These are phyloP conservation scores for Solanum ossicruentum DNA, from an alignment of 257 asterid species.

Conservation along the genomic window DNA sequence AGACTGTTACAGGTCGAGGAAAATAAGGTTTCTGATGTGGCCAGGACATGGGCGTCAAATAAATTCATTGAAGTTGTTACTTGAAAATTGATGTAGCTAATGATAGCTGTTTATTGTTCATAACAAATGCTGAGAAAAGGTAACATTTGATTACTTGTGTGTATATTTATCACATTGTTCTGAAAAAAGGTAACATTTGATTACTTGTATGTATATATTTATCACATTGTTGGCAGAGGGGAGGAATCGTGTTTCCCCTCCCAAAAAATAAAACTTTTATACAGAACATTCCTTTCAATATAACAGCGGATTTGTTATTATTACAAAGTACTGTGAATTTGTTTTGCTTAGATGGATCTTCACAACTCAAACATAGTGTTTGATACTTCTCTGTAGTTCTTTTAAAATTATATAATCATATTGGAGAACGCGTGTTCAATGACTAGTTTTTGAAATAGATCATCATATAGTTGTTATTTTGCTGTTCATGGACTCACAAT, in stretches of 20 bases:
- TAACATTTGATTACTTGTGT: neutral
- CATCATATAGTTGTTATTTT: neutral
- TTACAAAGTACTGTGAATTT: neutral
- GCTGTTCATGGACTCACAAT: neutral
- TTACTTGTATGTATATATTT: neutral
- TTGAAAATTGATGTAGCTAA: constrained; percentile 4
- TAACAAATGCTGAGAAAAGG: neutral
- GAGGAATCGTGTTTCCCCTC: neutral
- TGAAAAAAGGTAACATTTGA: neutral
- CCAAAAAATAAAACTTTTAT: neutral
- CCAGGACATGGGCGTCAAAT: constrained; percentile 15
- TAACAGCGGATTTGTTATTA: neutral
- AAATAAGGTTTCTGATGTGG: constrained; percentile 36
- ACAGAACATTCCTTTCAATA: neutral
- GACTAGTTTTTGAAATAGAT: neutral
- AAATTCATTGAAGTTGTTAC: constrained; percentile 31
- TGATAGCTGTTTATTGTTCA: neutral
- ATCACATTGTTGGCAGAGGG: neutral
- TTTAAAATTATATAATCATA: neutral
- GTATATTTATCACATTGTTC: neutral
- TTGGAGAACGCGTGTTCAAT: neutral
- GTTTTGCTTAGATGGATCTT: neutral
- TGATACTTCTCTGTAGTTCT: no score
- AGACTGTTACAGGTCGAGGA: constrained; percentile 43
- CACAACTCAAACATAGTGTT: neutral